Percentiles rank a stretch among this genome's conserved stretches.
Evolutionary conservation across 2,329 filamentous ascomycete species (phyloP).

Genomic region (Coniochaeta sp.): DNA sequence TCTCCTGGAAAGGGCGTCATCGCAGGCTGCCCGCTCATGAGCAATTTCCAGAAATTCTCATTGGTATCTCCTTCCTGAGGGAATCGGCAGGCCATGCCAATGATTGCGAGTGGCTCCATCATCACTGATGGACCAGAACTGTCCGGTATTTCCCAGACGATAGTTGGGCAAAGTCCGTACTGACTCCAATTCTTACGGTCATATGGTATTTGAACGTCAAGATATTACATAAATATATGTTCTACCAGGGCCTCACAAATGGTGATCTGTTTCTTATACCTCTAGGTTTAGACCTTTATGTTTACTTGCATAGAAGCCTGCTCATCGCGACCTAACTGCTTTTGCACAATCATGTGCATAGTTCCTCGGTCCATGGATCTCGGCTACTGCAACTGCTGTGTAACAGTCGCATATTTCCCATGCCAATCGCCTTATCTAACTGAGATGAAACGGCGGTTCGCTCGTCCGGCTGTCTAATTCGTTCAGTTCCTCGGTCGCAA

Average conservation of each 20-base stretch:
- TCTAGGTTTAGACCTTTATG: background rate
- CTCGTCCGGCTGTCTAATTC: background rate
- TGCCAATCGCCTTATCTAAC: background rate
- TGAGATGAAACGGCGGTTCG: background rate
- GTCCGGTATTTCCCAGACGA: background rate
- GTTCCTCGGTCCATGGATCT: background rate
- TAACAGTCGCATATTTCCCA: background rate
- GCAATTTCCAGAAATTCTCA: slow-evolving; percentile 23
- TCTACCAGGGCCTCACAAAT: background rate
- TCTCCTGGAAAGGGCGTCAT: slow-evolving; percentile 14
- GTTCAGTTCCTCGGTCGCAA: too few species aligned
- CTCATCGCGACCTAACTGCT: background rate
- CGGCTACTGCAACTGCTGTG: background rate
- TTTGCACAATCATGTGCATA: background rate
- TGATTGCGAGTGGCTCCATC: slow-evolving; percentile 24
- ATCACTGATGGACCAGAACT: background rate
- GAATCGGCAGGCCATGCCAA: slow-evolving; percentile 29
- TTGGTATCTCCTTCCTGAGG: slow-evolving; percentile 23
- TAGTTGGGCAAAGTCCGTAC: background rate
- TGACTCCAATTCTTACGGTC: too few species aligned
- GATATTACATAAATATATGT: background rate
- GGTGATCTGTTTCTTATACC: background rate
- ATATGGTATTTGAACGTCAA: too few species aligned
- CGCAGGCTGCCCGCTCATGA: slow-evolving; percentile 7
- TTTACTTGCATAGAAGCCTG: background rate